Conservation (phyloP, 768 basidiomycete species). For the Guyanaporus albipodus region DNA sequence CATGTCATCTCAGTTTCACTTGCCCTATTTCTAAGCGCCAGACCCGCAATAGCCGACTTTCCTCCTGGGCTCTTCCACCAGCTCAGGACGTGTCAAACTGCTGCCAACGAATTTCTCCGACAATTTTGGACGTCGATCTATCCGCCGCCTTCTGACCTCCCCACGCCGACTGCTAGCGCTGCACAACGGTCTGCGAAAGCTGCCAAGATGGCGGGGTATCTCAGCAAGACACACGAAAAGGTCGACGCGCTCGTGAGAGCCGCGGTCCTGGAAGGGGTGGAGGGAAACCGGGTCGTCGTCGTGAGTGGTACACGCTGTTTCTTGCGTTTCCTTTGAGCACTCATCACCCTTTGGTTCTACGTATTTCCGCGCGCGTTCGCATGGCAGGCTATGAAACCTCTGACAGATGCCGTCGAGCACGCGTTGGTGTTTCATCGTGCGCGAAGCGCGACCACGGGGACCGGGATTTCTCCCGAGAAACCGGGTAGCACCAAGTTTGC, state of each 20-base stretch:
- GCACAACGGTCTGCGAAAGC: conserved; percentile 75
- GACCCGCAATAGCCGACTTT: conserved; percentile 57
- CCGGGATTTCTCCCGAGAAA: conserved; percentile 11
- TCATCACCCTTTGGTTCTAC: too few relatives aligned
- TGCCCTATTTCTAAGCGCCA: neutral
- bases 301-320: too few relatives aligned
- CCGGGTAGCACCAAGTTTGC: conserved; percentile 4
- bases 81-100: conserved; percentile 87
- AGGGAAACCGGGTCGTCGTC: conserved; percentile 55
- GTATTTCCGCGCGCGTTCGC: too few relatives aligned
- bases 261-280: conserved; percentile 59
- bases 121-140: conserved; percentile 93
- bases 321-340: too few relatives aligned
- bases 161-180: conserved; percentile 49
- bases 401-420: conserved; percentile 67
- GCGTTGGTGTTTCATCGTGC: conserved; percentile 60
- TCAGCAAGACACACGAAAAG: conserved; percentile 77
- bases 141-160: conserved; percentile 61
- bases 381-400: conserved; percentile 77
- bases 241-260: conserved; percentile 69
- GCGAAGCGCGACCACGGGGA: conserved; percentile 20
- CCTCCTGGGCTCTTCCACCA: conserved; percentile 74
- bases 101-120: conserved; percentile 92
- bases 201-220: conserved; percentile 82
- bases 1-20: neutral